Conservation (phyloP, 805 yeast genomes). For the Ogataea henricii region DNA sequence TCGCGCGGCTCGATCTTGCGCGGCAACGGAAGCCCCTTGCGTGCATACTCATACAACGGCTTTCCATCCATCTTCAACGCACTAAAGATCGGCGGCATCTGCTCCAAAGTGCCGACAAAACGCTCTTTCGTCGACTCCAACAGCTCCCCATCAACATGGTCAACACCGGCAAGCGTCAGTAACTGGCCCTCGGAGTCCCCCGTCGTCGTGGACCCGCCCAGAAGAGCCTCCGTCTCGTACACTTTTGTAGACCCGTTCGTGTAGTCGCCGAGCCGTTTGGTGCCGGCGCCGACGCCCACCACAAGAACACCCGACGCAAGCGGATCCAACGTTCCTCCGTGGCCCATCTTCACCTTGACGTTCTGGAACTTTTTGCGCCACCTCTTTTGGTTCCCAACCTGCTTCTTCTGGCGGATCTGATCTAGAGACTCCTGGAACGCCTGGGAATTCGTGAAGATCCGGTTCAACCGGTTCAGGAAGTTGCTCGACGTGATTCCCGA, state of each 20-base stretch:
- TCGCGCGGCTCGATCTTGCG: conserved; percentile 76
- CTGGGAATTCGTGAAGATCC: conserved; percentile 57
- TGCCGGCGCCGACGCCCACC: conserved; percentile 90
- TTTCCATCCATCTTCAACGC: conserved; percentile 94
- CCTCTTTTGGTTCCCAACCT: conserved; percentile 45
- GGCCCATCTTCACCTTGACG: conserved; percentile 85
- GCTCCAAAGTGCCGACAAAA: conserved; percentile 80
- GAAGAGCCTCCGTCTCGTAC: conserved; percentile 79
- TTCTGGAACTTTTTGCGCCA: conserved; percentile 53
- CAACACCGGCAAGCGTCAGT: conserved; percentile 54
- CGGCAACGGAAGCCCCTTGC: conserved; percentile 85
- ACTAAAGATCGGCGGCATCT: conserved; percentile 93
- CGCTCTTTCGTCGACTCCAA: conserved; percentile 53
- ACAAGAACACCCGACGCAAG: conserved; percentile 93
- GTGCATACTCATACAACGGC: conserved; percentile 91
- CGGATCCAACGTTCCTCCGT: conserved; percentile 97
- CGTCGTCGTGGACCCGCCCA: conserved; percentile 91
- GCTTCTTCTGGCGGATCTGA: conserved; percentile 48
- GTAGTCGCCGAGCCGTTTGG: conserved; percentile 74
- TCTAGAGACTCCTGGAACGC: conserved; percentile 57
- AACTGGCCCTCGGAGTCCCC: conserved; percentile 92
- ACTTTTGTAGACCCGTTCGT: conserved; percentile 74
- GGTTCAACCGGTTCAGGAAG: conserved; percentile 67
- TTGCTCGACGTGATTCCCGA: conserved; percentile 79
- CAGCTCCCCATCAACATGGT: conserved; percentile 56